phyloP scores from a whole-genome alignment of 106 monocot species.

The Narthecium ossifragum region DNA sequence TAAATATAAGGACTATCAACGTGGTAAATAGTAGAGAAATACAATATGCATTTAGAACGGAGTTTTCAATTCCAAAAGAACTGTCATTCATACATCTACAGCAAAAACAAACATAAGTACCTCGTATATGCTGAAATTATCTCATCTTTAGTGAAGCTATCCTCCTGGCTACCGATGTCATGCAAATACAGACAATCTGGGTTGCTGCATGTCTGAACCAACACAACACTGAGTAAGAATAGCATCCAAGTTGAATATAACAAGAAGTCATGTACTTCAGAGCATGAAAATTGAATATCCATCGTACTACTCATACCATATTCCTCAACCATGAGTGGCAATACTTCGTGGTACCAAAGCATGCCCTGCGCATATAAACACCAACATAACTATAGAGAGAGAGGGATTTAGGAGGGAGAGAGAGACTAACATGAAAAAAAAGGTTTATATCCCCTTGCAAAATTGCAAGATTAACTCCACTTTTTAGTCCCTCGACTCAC shows the following conservation, averaged over 20 bases:
- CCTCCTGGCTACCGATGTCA: conserved; percentile 65
- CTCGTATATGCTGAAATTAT: conserved; percentile 62
- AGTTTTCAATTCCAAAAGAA: no score
- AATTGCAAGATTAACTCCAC: no score
- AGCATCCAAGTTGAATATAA: neutral
- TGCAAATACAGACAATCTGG: conserved; percentile 80
- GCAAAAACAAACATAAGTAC: conserved; percentile 21
- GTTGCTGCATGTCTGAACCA: conserved; percentile 54
- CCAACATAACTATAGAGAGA: conserved; percentile 1
- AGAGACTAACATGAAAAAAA: no score
- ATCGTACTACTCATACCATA: conserved; percentile 27
- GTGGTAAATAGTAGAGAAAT: no score
- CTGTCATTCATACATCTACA: no score
- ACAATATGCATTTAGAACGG: no score
- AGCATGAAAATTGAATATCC: neutral
- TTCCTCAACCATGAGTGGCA: conserved; percentile 72
- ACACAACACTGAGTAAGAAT: conserved; percentile 1
- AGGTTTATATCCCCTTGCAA: no score
- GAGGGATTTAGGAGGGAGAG: no score
- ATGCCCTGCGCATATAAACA: conserved; percentile 37
- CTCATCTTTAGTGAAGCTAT: conserved; percentile 77
- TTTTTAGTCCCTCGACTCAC: no score
- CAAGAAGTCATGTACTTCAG: neutral
- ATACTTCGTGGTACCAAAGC: conserved; percentile 79
- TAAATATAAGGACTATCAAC: no score